Evolutionary conservation across 75 land plant species (phyloP).

Genomic region (Azolla pinnata): DNA sequence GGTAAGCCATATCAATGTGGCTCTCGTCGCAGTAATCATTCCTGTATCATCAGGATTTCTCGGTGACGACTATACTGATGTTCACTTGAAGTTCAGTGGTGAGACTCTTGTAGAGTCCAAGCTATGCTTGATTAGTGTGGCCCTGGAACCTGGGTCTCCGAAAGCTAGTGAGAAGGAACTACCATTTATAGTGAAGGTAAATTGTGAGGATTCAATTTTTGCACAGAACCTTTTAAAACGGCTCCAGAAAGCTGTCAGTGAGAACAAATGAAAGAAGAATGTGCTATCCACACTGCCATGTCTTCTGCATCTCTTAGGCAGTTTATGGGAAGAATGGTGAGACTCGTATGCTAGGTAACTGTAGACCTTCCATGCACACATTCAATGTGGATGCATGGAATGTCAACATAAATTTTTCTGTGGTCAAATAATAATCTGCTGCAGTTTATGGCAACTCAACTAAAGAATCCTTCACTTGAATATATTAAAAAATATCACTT

Average conservation of each 20-base stretch:
- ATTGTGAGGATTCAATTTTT: constrained; percentile 89
- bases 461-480: too few relatives aligned
- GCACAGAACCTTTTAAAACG: constrained; percentile 71
- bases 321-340: too few relatives aligned
- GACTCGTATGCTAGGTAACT: too few relatives aligned
- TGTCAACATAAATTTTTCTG: too few relatives aligned
- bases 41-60: constrained; percentile 32
- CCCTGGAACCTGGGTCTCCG: constrained; percentile 35
- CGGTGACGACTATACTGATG: constrained; percentile 42
- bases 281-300: too few relatives aligned
- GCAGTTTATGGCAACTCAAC: too few relatives aligned
- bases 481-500: too few relatives aligned
- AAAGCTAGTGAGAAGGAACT: constrained; percentile 15
- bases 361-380: too few relatives aligned
- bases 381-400: too few relatives aligned
- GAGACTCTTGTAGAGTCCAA: constrained; percentile 49
- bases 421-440: too few relatives aligned
- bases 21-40: constrained; percentile 59
- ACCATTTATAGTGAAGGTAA: constrained; percentile 51
- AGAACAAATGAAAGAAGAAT: too few relatives aligned
- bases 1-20: constrained; percentile 51
- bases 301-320: too few relatives aligned
- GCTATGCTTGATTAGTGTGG: constrained; percentile 55
- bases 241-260: constrained; percentile 12
- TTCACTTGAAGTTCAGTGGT: constrained; percentile 59